phyloP scores from a whole-genome alignment of 2,329 filamentous ascomycete genomes.

The Colletotrichum chrysophilum region DNA sequence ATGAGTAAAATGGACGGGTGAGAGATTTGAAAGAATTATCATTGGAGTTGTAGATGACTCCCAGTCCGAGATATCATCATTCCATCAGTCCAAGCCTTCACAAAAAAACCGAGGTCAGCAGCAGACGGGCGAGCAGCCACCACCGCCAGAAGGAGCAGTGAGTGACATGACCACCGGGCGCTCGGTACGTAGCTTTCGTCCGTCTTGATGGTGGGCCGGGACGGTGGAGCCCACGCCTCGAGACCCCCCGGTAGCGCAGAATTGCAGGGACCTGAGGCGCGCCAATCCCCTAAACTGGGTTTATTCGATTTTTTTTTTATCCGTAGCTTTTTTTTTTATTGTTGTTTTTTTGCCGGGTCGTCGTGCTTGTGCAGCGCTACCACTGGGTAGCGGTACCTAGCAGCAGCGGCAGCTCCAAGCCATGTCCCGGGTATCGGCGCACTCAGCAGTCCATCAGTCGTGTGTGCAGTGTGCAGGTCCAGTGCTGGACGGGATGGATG shows the following conservation, averaged over 20 bases:
- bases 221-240: not conserved
- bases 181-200: not conserved
- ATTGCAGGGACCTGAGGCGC: constrained; percentile 10
- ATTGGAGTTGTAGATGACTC: not conserved
- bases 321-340: not conserved
- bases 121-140: not conserved
- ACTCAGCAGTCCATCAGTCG: not conserved
- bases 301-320: not conserved
- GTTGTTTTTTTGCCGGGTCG: not conserved
- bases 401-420: not conserved
- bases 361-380: not conserved
- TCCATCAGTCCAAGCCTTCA: not conserved
- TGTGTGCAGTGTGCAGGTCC: not conserved
- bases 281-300: constrained; percentile 11
- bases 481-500: not conserved
- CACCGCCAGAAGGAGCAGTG: not conserved
- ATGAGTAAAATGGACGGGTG: not conserved
- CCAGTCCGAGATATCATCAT: not conserved
- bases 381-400: not conserved
- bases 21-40: not conserved
- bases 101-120: not conserved
- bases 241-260: constrained; percentile 9
- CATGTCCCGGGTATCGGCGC: constrained; percentile 9
- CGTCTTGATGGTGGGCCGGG: not conserved
- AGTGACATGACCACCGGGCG: constrained; percentile 4